Conservation (phyloP, 306 rosid species). For the Lathyrus aphaca region DNA sequence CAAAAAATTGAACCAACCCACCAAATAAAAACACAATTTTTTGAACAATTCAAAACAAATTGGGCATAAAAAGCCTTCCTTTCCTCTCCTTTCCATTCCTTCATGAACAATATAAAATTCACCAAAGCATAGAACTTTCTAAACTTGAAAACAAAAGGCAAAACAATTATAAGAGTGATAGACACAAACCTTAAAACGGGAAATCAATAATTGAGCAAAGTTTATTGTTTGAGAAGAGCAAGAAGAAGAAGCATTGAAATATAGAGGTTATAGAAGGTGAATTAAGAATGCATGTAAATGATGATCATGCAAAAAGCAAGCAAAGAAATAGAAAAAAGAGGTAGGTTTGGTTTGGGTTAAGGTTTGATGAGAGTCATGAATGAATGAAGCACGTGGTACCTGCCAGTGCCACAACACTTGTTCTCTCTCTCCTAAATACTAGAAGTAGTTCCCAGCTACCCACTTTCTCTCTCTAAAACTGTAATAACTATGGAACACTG, state of each 20-base stretch:
- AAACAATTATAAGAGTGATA: not conserved
- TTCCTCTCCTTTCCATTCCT: not conserved
- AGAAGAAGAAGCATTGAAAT: not conserved
- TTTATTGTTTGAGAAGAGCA: not conserved
- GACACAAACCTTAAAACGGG: not conserved
- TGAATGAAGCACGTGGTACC: constrained; percentile 7
- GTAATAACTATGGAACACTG: not conserved
- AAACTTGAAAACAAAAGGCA: not conserved
- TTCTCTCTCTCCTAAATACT: constrained; percentile 11
- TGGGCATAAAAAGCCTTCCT: not conserved
- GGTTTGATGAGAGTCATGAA: constrained; percentile 4
- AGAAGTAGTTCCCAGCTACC: constrained; percentile 21
- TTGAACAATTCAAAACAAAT: not conserved
- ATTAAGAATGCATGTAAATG: constrained; percentile 1
- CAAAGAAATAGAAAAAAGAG: not conserved
- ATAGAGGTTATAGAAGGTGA: not conserved
- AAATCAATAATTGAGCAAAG: not conserved
- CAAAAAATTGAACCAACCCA: constrained; percentile 26
- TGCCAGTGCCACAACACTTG: constrained; percentile 1
- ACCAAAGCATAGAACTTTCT: not conserved
- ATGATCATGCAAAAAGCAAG: constrained; percentile 11
- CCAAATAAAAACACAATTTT: not conserved
- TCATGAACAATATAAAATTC: not conserved
- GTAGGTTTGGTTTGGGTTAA: constrained; percentile 26
- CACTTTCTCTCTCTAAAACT: not conserved